Evolutionary conservation across 345 rosid species (phyloP), one percentile per base, ranked within the genome.

Genomic region (Hibiscus trionum): DNA sequence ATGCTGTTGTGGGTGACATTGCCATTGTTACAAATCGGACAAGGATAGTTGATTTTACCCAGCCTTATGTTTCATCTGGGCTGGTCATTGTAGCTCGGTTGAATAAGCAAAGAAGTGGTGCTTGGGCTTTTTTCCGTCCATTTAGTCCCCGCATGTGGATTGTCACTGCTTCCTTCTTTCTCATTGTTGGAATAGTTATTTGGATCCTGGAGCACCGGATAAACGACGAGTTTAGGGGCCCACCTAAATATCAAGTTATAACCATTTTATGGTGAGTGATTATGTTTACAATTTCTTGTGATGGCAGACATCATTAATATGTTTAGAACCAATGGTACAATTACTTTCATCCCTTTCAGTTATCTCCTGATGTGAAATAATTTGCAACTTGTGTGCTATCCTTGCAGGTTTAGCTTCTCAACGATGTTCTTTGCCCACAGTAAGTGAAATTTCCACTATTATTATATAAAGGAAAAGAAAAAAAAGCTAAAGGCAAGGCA

Each of bases 371-470:
- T 66, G 11, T 67, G 71, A 27, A 49, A 67, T 86, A 81, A 83
- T 77, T 24, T 67, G 24, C 53, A 37, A 69, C 64, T 73, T 79
- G 46, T 79, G 81, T 79, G 73, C 42, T 66, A 42, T 77, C 68
- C 33, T 11, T 90, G 87, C 97, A 94, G 98, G 98, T 92, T 95
- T 88, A 89, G 97, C 87, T 86, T 95, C 77, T 95, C 97, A 9
- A 95, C 99, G 42, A 73, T 95, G 75, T 95, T 95, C 83, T 95
- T 92, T 19, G 87, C 97, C 10, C 97, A 95, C 72, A 85, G 98
- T 91, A 87, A 81, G 98, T 83, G 61, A 19, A 72, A 33, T 61
- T 12, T 59, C 62, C 26, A 26, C 24, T 49, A 27, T 26, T 31
- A 31, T 31, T 3, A 31, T 31, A 31, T 31, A 31, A 31, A 31